Percentiles rank a stretch among this genome's conserved stretches.
phyloP scores from a whole-genome alignment of 495 filamentous ascomycete genomes.

The Annulohypoxylon moriforme region DNA sequence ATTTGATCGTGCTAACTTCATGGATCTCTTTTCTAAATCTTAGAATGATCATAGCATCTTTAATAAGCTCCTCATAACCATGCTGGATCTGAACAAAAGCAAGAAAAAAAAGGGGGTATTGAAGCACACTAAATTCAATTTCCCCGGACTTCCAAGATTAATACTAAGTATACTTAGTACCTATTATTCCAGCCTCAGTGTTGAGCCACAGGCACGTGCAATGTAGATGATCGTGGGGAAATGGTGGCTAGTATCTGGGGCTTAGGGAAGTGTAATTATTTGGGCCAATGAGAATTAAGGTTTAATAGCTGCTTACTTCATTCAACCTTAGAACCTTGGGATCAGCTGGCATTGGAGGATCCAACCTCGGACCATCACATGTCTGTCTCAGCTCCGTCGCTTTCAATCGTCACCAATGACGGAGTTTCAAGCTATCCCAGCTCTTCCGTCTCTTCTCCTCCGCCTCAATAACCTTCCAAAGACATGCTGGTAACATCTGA shows the following conservation, averaged over 20 bases:
- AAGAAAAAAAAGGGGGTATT: neutral
- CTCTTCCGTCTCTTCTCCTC: constrained; percentile 24
- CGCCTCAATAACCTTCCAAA: constrained; percentile 8
- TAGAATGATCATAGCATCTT: neutral
- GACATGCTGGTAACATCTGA: constrained; percentile 24
- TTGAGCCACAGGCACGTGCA: constrained; percentile 8
- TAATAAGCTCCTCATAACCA: neutral
- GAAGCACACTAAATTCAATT: constrained; percentile 15
- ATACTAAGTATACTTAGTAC: neutral
- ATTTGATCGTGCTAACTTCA: neutral
- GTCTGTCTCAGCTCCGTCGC: constrained; percentile 36
- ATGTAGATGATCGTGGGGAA: constrained; percentile 29
- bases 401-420: constrained; percentile 45
- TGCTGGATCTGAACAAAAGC: neutral
- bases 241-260: constrained; percentile 27
- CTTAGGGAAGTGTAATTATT: neutral
- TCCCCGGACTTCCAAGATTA: constrained; percentile 24
- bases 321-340: neutral
- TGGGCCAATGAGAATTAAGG: neutral
- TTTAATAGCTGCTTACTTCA: neutral
- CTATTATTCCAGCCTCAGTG: neutral
- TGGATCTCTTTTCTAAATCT: neutral
- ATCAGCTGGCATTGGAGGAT: constrained; percentile 18
- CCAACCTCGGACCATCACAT: constrained; percentile 47
- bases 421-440: constrained; percentile 21